A percentile compares a stretch with the other conserved stretches of the same genome.
Evolutionary conservation across 352 stramenopile species (phyloP).

Genomic region (Globisporangium recalcitrans): DNA sequence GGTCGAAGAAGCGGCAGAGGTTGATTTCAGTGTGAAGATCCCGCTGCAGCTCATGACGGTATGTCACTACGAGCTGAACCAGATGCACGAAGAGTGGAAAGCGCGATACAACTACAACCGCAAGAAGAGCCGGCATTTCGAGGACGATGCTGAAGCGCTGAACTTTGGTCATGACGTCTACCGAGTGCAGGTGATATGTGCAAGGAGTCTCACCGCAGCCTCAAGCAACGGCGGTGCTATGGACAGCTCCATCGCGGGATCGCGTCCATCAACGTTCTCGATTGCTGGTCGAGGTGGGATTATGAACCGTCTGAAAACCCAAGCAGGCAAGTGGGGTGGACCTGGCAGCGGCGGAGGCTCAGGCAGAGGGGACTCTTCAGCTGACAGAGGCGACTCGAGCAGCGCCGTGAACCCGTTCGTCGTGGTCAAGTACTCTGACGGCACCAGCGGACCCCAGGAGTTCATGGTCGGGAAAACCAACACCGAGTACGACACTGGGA

Average conservation of each 20-base stretch:
- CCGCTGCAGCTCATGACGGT: constrained; percentile 71
- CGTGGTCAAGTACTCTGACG: constrained; percentile 63
- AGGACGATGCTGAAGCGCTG: constrained; percentile 73
- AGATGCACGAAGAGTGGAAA: constrained; percentile 74
- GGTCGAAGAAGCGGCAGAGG: constrained; percentile 72
- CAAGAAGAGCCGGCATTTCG: constrained; percentile 73
- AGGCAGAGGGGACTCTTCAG: constrained; percentile 3
- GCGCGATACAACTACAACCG: constrained; percentile 76
- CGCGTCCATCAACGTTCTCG: constrained; percentile 48
- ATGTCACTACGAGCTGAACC: constrained; percentile 60
- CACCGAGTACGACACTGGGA: constrained; percentile 71
- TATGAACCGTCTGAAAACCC: constrained; percentile 67
- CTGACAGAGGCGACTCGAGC: constrained; percentile 11
- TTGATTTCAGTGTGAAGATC: constrained; percentile 78
- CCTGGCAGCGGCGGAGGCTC: constrained; percentile 20
- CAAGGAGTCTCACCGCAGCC: constrained; percentile 34
- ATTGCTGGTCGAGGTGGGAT: constrained; percentile 40
- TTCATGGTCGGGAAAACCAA: constrained; percentile 77
- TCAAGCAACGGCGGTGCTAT: constrained; percentile 3
- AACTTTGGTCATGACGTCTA: constrained; percentile 76
- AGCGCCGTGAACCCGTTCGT: constrained; percentile 57
- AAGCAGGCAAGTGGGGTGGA: constrained; percentile 51
- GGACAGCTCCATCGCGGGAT: constrained; percentile 8
- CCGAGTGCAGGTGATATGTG: constrained; percentile 64
- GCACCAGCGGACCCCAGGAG: constrained; percentile 42